Evolutionary conservation across 2,329 filamentous ascomycete species (phyloP), one percentile per base, ranked within the genome.

Genomic region (Mariannaea sp.): DNA sequence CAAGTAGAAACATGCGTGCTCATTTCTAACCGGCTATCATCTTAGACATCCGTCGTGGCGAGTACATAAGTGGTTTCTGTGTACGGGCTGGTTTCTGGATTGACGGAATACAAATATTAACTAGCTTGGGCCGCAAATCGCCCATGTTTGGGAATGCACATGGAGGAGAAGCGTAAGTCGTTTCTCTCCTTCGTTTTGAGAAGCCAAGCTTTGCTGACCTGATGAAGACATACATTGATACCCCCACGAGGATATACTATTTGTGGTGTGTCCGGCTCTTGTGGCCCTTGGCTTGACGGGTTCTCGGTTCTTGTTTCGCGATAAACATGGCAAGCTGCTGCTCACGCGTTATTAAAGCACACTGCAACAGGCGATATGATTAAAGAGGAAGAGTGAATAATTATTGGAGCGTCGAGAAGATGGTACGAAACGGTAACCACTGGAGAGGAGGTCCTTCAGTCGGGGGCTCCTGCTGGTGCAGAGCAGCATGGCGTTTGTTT

Each of bases 231-330:
- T 71, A 94, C 87, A 27, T 79, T 99, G 56, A 89, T 97, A 62
- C 91, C 93, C 45, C 94, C 94, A 9, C 81, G 89, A 61, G 93
- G 93, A 42, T 97, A 94, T 74, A 90, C 81, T 60, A 87, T 97
- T 67, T 92, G 89, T 56, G 94, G 94, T 54, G 81, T 97, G 58
- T 88, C 90, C 9, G 94, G 94, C 51, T 90, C 89, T 45, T 90
- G 86, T 66, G 91, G 81, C 30, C 70, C 82, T 42, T 96, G 90
- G 90, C 76, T 97, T 17, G 91, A 96, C 70, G 89, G 89, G 4
- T 90, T 97, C 70, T 88, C 89, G 7, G 78, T 96, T 51, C 85
- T 97, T 65, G 89, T 77, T 49, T 73, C 70, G 46, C 66, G 68
- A 64, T 73, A 54, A 68, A 52, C n/a, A 36, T 26, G 39, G 46